These are phyloP conservation scores for Puccinia horiana DNA, from an alignment of 1,284 basidiomycete genomes.

Conservation along the genomic window DNA sequence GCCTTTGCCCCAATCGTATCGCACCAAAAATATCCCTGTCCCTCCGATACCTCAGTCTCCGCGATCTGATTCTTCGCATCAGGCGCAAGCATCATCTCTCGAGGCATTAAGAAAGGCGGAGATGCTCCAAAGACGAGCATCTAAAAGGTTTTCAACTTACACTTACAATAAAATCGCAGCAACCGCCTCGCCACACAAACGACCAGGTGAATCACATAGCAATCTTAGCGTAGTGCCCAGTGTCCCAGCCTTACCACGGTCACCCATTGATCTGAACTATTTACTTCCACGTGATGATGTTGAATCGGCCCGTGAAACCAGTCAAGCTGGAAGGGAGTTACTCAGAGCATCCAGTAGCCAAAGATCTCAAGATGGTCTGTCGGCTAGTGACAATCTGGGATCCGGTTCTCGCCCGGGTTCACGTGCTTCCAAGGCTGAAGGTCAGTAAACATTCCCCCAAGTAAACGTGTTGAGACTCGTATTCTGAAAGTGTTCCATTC, in stretches of 20 bases:
- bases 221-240: conserved; percentile 21
- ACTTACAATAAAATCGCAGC: conserved; percentile 89
- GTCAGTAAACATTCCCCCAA: not conserved
- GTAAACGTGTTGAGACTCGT: not conserved
- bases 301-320: conserved; percentile 10
- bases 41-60: conserved; percentile 52
- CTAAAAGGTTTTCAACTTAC: conserved; percentile 94
- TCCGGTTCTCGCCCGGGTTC: not conserved
- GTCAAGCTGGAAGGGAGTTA: conserved; percentile 34
- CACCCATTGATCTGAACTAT: conserved; percentile 26
- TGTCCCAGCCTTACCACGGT: conserved; percentile 41
- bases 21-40: conserved; percentile 52
- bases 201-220: conserved; percentile 11
- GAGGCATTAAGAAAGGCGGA: conserved; percentile 85
- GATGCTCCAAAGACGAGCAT: conserved; percentile 83
- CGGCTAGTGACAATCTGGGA: not conserved
- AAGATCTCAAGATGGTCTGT: conserved; percentile 10
- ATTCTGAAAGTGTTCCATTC: not conserved
- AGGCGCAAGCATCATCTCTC: conserved; percentile 68
- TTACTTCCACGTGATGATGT: conserved; percentile 32
- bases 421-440: not conserved
- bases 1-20: conserved; percentile 47
- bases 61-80: conserved; percentile 31
- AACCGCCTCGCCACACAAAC: conserved; percentile 49
- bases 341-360: conserved; percentile 6